Evolutionary conservation across 2,329 filamentous ascomycete genomes (phyloP).

Genomic region (Ophiosphaerella herpotricha): DNA sequence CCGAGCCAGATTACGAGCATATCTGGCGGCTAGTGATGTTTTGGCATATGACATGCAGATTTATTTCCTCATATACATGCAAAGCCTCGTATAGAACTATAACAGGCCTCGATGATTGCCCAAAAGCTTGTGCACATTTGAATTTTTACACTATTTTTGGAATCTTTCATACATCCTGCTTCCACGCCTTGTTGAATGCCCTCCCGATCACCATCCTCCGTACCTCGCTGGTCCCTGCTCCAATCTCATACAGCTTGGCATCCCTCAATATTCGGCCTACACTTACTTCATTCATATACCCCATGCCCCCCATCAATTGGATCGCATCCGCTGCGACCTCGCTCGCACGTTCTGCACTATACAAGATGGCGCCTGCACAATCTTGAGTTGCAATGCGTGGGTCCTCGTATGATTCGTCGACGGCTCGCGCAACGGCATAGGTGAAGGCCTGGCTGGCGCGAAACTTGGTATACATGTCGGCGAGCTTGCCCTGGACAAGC

Average conservation of each 20-base stretch:
- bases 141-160: too few species aligned
- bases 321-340: conserved; percentile 87
- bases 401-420: conserved; percentile 65
- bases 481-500: conserved; percentile 87
- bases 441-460: conserved; percentile 86
- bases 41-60: too few species aligned
- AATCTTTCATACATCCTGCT: conserved; percentile 23
- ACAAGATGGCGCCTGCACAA: conserved; percentile 91
- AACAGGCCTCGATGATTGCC: too few species aligned
- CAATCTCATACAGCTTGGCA: conserved; percentile 90
- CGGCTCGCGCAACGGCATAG: conserved; percentile 75
- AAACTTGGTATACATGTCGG: conserved; percentile 97
- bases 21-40: too few species aligned
- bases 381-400: conserved; percentile 76
- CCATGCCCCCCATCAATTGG: conserved; percentile 92
- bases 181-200: conserved; percentile 85
- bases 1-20: too few species aligned
- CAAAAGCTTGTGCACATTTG: too few species aligned
- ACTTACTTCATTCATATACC: conserved; percentile 93
- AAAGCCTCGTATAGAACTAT: too few species aligned
- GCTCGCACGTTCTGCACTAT: conserved; percentile 87
- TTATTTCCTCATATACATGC: too few species aligned
- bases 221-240: conserved; percentile 93
- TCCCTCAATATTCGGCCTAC: conserved; percentile 82
- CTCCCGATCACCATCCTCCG: conserved; percentile 92